Percentiles rank a stretch among this genome's conserved stretches.
Conservation (phyloP, 1,139 yeast genomes). For the Lodderomyces oxycetoniae region DNA sequence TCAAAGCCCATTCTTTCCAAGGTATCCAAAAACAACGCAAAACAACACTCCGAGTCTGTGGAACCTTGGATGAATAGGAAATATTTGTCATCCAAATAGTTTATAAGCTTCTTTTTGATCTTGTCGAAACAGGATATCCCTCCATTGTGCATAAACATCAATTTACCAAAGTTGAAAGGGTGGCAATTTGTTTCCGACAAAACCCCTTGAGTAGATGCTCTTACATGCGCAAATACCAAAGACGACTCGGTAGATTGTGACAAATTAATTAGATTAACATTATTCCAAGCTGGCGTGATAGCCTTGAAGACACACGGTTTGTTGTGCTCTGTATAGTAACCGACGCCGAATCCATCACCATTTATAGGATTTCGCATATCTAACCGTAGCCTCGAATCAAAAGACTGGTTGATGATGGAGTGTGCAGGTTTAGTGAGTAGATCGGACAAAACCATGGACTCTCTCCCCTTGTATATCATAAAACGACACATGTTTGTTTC, state of each 20-base stretch:
- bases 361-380: conserved; percentile 90
- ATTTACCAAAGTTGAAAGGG: conserved; percentile 79
- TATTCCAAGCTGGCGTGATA: conserved; percentile 97
- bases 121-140: conserved; percentile 69
- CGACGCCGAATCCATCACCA: conserved; percentile 98
- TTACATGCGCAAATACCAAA: conserved; percentile 87
- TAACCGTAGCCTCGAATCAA: conserved; percentile 80
- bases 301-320: conserved; percentile 67
- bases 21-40: conserved; percentile 81
- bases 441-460: conserved; percentile 81
- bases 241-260: conserved; percentile 83
- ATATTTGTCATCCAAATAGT: conserved; percentile 73
- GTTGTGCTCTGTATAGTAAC: conserved; percentile 70
- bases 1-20: conserved; percentile 71
- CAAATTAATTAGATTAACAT: conserved; percentile 76
- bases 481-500: conserved; percentile 38
- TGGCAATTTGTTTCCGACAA: conserved; percentile 93
- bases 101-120: conserved; percentile 69
- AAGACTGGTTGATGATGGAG: conserved; percentile 92
- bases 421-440: conserved; percentile 92
- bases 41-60: conserved; percentile 93
- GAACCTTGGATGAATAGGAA: conserved; percentile 83
- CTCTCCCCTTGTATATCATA: conserved; percentile 52
- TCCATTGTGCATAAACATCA: conserved; percentile 98
- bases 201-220: conserved; percentile 95